phyloP scores from a whole-genome alignment of 1,139 yeast genomes.

The Candida gigantensis region DNA sequence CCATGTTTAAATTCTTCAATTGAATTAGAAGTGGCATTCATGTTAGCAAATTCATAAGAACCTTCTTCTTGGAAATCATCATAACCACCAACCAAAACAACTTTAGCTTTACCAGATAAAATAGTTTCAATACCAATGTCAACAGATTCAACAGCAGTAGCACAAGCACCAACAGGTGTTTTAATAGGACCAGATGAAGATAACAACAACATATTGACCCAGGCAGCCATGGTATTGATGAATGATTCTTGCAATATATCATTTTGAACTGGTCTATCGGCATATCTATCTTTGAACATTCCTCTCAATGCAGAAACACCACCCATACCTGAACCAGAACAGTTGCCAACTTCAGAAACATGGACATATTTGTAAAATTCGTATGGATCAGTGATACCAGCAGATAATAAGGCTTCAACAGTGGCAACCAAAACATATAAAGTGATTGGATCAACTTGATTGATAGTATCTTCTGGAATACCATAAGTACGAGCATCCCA shows the following conservation, averaged over 20 bases:
- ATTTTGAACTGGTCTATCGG: conserved; percentile 91
- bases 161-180: conserved; percentile 99
- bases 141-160: conserved; percentile 96
- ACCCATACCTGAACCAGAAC: conserved; percentile 99
- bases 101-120: conserved; percentile 88
- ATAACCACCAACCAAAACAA: conserved; percentile 96
- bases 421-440: conserved; percentile 91
- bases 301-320: conserved; percentile 97
- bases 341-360: conserved; percentile 97
- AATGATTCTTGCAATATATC: conserved; percentile 97
- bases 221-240: conserved; percentile 98
- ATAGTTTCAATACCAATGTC: conserved; percentile 95
- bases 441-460: conserved; percentile 95
- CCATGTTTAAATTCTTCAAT: conserved; percentile 88
- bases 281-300: conserved; percentile 93
- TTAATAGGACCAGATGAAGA: conserved; percentile 99
- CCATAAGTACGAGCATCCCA: conserved; percentile 97
- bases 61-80: conserved; percentile 99
- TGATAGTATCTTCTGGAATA: conserved; percentile 87
- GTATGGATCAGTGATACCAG: conserved; percentile 97
- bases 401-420: conserved; percentile 86
- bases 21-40: conserved; percentile 97
- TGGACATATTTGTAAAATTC: conserved; percentile 98
- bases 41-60: conserved; percentile 94
- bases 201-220: conserved; percentile 97